These are phyloP conservation scores for Coleophoma crateriformis DNA, from an alignment of 2,329 filamentous ascomycete species.

Conservation along the genomic window DNA sequence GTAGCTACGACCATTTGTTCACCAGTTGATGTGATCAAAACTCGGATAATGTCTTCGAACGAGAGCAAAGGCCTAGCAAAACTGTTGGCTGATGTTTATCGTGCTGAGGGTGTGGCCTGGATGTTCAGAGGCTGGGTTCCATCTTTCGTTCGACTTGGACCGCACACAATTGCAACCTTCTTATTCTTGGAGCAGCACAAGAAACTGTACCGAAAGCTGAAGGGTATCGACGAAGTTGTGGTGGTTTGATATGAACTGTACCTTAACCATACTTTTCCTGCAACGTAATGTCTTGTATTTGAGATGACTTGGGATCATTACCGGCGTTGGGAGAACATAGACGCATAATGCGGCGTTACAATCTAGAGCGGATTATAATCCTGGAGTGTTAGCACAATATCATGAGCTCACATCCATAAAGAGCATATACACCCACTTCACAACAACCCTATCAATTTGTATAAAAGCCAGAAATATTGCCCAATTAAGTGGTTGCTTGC, in stretches of 20 bases:
- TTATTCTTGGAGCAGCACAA: slow-evolving; percentile 84
- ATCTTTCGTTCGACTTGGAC: slow-evolving; percentile 60
- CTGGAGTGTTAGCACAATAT: too few relatives aligned
- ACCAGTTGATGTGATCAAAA: slow-evolving; percentile 87
- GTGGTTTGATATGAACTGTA: slow-evolving; percentile 2
- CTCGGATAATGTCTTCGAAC: slow-evolving; percentile 71
- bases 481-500: too few relatives aligned
- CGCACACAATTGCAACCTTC: slow-evolving; percentile 84
- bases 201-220: slow-evolving; percentile 61
- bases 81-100: slow-evolving; percentile 62
- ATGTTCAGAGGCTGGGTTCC: slow-evolving; percentile 90
- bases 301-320: too few relatives aligned
- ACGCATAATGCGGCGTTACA: slow-evolving; percentile 15
- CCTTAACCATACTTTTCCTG: too few relatives aligned
- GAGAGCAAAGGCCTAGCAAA: slow-evolving; percentile 48
- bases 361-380: too few relatives aligned
- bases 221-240: slow-evolving; percentile 18
- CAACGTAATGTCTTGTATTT: too few relatives aligned
- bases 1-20: slow-evolving; percentile 81
- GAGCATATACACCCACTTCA: too few relatives aligned
- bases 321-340: slow-evolving; percentile 11
- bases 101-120: slow-evolving; percentile 69
- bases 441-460: too few relatives aligned
- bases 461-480: too few relatives aligned
- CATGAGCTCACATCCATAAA: too few relatives aligned